These are phyloP conservation scores for Cadophora sp. DNA, from an alignment of 2,329 filamentous ascomycete genomes.

Conservation along the genomic window DNA sequence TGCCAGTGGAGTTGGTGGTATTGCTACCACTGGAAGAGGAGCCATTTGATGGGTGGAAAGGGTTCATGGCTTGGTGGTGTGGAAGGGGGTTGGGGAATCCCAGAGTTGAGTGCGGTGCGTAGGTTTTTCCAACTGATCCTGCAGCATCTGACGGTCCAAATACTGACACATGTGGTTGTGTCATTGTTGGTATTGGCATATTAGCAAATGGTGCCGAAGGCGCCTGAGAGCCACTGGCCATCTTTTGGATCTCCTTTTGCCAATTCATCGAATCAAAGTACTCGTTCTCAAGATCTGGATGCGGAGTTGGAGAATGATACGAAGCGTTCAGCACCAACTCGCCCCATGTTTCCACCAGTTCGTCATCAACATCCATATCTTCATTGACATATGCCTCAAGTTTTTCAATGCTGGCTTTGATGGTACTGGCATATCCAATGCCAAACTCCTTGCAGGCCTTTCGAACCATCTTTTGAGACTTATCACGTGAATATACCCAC, in stretches of 20 bases:
- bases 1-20: background rate
- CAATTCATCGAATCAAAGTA: background rate
- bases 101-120: background rate
- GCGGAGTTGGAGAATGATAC: background rate
- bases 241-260: background rate
- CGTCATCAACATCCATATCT: constrained; percentile 13
- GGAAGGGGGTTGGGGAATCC: background rate
- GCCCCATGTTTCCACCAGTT: constrained; percentile 30
- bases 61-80: background rate
- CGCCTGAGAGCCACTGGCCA: background rate
- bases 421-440: constrained; percentile 26
- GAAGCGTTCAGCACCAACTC: constrained; percentile 11
- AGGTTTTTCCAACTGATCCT: too few species aligned
- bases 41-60: background rate
- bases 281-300: constrained; percentile 2
- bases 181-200: background rate
- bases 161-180: too few species aligned
- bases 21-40: background rate
- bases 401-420: constrained; percentile 30
- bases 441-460: constrained; percentile 35
- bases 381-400: constrained; percentile 33
- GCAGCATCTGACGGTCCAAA: too few species aligned
- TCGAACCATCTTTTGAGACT: constrained; percentile 30
- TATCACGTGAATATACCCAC: constrained; percentile 32
- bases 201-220: background rate